phyloP scores from a whole-genome alignment of 129 eudicot genomes.

The Flaveria brownii region DNA sequence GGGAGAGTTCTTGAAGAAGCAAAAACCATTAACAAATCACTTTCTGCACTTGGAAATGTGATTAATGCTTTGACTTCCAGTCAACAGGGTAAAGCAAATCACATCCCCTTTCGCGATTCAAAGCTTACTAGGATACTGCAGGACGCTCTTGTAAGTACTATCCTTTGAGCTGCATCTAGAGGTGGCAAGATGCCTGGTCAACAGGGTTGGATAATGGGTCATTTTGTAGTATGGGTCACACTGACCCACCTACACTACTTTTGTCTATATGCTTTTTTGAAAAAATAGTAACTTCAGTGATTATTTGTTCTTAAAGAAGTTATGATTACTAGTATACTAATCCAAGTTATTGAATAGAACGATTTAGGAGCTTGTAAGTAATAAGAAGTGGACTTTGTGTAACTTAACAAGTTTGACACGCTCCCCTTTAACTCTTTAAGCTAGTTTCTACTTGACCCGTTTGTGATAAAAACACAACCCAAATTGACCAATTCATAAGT shows the following conservation, averaged over 20 bases:
- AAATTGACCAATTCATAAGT: neutral
- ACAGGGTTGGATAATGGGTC: neutral
- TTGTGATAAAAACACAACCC: neutral
- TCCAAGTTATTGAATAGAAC: neutral
- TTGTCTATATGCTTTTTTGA: neutral
- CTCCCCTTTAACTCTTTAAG: neutral
- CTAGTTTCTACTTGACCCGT: neutral
- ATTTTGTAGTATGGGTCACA: neutral
- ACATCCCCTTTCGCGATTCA: slow-evolving; percentile 87
- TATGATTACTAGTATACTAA: neutral
- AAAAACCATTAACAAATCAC: slow-evolving; percentile 85
- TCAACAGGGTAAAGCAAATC: slow-evolving; percentile 53
- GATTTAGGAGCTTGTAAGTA: neutral
- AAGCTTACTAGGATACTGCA: slow-evolving; percentile 89
- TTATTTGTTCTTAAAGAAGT: neutral
- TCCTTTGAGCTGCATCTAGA: slow-evolving; percentile 4
- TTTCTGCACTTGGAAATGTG: slow-evolving; percentile 91
- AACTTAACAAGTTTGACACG: neutral
- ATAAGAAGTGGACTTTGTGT: neutral
- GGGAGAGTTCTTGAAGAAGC: slow-evolving; percentile 96
- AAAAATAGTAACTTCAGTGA: neutral
- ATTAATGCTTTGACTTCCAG: slow-evolving; percentile 69
- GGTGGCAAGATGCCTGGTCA: neutral
- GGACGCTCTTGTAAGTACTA: slow-evolving; percentile 76
- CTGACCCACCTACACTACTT: neutral